These are phyloP conservation scores for Talinum fruticosum DNA, from an alignment of 148 eudicot species.

Conservation along the genomic window DNA sequence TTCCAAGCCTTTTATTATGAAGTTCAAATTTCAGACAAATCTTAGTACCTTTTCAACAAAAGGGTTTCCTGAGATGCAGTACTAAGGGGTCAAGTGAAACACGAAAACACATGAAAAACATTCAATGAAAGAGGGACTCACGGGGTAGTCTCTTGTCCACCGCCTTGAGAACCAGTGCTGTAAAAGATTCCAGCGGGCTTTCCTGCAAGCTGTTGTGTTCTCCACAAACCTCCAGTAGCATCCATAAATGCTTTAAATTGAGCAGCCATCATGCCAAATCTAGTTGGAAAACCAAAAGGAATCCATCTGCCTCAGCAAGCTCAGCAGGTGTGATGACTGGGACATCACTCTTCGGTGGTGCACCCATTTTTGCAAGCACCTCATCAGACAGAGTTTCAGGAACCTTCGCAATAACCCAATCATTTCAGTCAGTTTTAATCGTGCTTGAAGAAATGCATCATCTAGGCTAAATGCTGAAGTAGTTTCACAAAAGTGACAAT, in stretches of 20 bases:
- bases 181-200: conserved; percentile 77
- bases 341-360: conserved; percentile 60
- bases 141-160: conserved; percentile 85
- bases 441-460: too few relatives aligned
- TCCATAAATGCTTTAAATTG: conserved; percentile 77
- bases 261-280: conserved; percentile 79
- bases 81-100: neutral
- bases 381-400: conserved; percentile 59
- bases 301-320: conserved; percentile 66
- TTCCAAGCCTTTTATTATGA: neutral
- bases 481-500: too few relatives aligned
- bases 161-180: conserved; percentile 77
- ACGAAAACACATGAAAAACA: neutral
- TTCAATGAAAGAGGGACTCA: conserved; percentile 18
- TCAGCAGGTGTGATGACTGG: conserved; percentile 49
- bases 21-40: neutral
- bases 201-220: conserved; percentile 61
- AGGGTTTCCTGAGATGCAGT: neutral
- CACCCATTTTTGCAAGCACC: conserved; percentile 61
- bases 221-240: conserved; percentile 66
- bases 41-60: neutral
- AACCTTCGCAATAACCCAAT: conserved; percentile 26
- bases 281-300: conserved; percentile 70
- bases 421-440: neutral
- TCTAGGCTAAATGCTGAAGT: too few relatives aligned